phyloP scores from a whole-genome alignment of 208 protist species.

The Crithidia expoeki region DNA sequence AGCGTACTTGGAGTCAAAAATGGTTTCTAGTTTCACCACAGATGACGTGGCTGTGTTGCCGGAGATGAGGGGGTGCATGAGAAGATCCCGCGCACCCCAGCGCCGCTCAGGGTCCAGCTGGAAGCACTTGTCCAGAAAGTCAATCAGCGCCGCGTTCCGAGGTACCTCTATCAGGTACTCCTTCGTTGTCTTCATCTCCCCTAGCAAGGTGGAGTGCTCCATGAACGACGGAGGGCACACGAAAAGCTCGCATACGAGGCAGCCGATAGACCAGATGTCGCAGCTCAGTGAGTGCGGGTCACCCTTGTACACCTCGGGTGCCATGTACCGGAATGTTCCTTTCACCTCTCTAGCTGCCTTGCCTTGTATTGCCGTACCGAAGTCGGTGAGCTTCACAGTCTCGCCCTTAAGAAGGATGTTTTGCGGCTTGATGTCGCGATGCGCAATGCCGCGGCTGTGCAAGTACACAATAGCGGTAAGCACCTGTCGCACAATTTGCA shows the following conservation, averaged over 20 bases:
- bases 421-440: slow-evolving; percentile 98
- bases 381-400: slow-evolving; percentile 97
- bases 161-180: slow-evolving; percentile 64
- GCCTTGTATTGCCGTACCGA: slow-evolving; percentile 91
- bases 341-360: slow-evolving; percentile 72
- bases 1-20: slow-evolving; percentile 53
- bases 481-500: slow-evolving; percentile 93
- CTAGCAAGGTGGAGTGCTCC: slow-evolving; percentile 62
- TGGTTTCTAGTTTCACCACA: slow-evolving; percentile 57
- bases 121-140: slow-evolving; percentile 88
- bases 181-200: slow-evolving; percentile 57
- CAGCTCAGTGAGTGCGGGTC: slow-evolving; percentile 82
- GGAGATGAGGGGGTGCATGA: slow-evolving; percentile 73
- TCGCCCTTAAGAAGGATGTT: slow-evolving; percentile 94
- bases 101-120: slow-evolving; percentile 64
- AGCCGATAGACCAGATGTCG: slow-evolving; percentile 94
- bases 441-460: slow-evolving; percentile 97
- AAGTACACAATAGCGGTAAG: slow-evolving; percentile 96
- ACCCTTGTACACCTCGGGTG: slow-evolving; percentile 90
- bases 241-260: slow-evolving; percentile 89
- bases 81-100: slow-evolving; percentile 60
- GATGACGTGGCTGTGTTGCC: slow-evolving; percentile 41
- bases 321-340: slow-evolving; percentile 95
- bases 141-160: slow-evolving; percentile 55
- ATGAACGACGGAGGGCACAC: slow-evolving; percentile 83